phyloP scores from a whole-genome alignment of 2,329 filamentous ascomycete species.

The Diplodia seriata region DNA sequence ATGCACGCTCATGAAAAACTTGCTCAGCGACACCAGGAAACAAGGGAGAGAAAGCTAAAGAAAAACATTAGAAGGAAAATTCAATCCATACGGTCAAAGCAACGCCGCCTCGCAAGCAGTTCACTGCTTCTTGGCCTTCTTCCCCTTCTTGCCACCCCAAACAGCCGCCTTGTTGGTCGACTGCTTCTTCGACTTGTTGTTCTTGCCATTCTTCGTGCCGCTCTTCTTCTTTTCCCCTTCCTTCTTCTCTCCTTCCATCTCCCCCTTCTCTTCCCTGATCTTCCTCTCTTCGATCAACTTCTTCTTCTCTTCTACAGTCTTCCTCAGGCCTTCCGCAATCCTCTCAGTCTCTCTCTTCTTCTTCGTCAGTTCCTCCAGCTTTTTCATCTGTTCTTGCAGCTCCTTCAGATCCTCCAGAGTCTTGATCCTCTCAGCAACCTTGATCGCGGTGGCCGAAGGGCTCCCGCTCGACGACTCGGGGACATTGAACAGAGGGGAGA shows the following conservation, averaged over 20 bases:
- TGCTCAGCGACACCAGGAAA: not conserved
- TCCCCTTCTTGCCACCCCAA: not conserved
- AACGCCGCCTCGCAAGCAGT: no score
- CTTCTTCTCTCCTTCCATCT: not conserved
- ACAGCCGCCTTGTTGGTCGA: slow-evolving; percentile 3
- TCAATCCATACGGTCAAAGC: not conserved
- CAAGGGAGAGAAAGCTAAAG: not conserved
- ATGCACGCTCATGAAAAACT: no score
- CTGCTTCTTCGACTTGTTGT: not conserved
- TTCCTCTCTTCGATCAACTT: no score
- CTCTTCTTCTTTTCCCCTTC: not conserved
- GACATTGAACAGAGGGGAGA: not conserved
- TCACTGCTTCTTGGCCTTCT: slow-evolving; percentile 11
- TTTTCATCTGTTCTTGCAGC: no score
- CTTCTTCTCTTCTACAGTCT: no score
- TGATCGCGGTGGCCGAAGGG: not conserved
- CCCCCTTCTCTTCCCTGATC: not conserved
- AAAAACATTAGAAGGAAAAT: not conserved
- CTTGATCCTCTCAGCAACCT: not conserved
- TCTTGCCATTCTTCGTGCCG: not conserved
- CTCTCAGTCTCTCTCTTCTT: no score
- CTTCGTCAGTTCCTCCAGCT: no score
- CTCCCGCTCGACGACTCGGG: not conserved
- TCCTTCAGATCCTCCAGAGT: not conserved
- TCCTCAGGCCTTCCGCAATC: no score